Evolutionary conservation across 202 grass and related monocot species (phyloP).

Genomic region (Digitaria exilis): DNA sequence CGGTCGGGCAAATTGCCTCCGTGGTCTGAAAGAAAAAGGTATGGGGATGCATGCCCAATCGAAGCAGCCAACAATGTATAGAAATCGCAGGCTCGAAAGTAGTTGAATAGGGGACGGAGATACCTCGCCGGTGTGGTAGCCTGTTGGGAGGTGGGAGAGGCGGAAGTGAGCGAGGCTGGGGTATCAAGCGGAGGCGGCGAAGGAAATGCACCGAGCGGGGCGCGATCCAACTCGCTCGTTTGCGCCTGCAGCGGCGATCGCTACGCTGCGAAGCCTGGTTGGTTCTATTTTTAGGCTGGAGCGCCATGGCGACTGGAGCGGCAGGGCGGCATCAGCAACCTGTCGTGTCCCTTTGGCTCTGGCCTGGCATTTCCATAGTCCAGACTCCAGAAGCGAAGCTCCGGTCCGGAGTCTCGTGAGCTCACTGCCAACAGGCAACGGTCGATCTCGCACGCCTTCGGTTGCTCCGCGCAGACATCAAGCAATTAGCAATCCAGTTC

Average conservation of each 20-base stretch:
- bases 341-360: too few relatives aligned
- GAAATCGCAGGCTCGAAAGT: neutral
- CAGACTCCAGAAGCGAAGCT: too few relatives aligned
- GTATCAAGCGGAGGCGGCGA: too few relatives aligned
- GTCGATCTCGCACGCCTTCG: neutral
- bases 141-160: neutral
- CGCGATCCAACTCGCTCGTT: conserved; percentile 19
- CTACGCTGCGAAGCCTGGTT: neutral
- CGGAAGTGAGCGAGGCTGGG: neutral
- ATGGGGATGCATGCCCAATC: neutral
- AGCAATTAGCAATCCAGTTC: neutral
- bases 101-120: neutral
- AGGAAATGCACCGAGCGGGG: neutral
- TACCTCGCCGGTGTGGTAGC: neutral
- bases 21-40: neutral
- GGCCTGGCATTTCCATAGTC: too few relatives aligned
- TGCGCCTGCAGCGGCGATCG: too few relatives aligned
- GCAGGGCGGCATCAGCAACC: too few relatives aligned
- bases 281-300: conserved; percentile 1
- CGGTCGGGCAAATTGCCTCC: neutral
- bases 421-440: too few relatives aligned
- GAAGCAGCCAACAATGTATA: neutral
- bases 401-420: too few relatives aligned
- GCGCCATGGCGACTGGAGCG: neutral
- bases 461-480: neutral